A percentile compares a stretch with the other conserved stretches of the same genome.
Conservation (phyloP, 164 flowering plant genomes). For the Tetrastigma voinierianum region DNA sequence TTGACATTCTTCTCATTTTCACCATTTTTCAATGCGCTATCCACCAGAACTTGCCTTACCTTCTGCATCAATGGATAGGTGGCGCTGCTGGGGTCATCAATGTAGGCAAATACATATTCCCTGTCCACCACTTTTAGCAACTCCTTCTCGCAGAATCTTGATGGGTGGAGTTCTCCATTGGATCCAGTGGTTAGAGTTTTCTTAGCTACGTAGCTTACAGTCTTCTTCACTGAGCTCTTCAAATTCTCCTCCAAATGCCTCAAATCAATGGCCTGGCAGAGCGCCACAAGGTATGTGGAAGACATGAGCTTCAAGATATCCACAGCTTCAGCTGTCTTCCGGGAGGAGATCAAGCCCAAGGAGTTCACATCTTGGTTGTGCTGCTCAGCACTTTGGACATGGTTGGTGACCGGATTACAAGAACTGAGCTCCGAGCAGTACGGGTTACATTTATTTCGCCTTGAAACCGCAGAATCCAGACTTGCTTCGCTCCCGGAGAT, state of each 20-base stretch:
- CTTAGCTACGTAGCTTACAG: background rate
- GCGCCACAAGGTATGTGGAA: background rate
- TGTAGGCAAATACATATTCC: background rate
- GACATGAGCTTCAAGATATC: background rate
- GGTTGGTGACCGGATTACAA: too few species aligned
- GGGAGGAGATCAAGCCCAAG: too few species aligned
- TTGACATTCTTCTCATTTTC: background rate
- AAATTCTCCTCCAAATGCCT: background rate
- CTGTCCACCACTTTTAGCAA: background rate
- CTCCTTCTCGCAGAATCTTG: background rate
- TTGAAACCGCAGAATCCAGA: too few species aligned
- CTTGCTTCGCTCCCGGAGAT: too few species aligned
- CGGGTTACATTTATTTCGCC: too few species aligned
- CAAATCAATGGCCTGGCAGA: background rate
- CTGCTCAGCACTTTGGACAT: too few species aligned
- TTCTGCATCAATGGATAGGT: background rate
- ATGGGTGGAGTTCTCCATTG: background rate
- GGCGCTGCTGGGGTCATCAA: background rate
- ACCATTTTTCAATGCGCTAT: background rate
- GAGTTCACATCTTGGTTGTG: too few species aligned
- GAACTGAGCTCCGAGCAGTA: too few species aligned
- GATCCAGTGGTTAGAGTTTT: background rate
- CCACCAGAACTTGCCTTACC: background rate
- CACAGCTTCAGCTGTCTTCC: background rate
- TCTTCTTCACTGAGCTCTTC: background rate